Conservation (phyloP, 805 yeast genomes). For the Wickerhamomyces alni region DNA sequence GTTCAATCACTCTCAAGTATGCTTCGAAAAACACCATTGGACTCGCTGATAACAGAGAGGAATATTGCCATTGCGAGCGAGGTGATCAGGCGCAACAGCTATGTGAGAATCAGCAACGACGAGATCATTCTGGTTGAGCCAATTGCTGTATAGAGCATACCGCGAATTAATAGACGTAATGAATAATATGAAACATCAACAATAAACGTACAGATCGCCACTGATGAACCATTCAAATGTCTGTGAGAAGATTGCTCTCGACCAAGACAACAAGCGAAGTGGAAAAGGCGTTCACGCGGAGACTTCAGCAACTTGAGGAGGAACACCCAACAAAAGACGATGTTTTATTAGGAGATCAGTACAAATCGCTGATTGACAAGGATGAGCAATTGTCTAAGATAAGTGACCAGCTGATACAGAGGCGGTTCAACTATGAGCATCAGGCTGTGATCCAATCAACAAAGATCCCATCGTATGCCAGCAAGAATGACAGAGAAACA, state of each 20-base stretch:
- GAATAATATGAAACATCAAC: no score
- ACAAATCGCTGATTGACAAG: constrained; percentile 20
- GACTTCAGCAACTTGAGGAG: constrained; percentile 22
- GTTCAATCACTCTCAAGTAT: neutral
- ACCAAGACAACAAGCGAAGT: constrained; percentile 2
- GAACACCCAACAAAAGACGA: constrained; percentile 19
- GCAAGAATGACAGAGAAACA: constrained; percentile 37
- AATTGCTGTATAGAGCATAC: no score
- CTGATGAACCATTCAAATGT: no score
- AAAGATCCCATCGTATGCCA: constrained; percentile 38
- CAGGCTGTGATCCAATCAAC: constrained; percentile 35
- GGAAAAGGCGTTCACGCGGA: constrained; percentile 19
- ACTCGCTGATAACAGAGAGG: neutral
- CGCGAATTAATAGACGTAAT: no score
- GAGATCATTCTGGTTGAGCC: constrained; percentile 2
- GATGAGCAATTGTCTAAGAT: constrained; percentile 20
- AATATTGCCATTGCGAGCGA: neutral
- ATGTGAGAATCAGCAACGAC: constrained; percentile 1
- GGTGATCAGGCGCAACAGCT: neutral
- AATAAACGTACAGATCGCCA: no score
- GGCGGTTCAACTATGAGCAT: constrained; percentile 31
- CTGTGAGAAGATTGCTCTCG: constrained; percentile 1
- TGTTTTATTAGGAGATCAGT: constrained; percentile 19
- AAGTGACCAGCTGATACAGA: constrained; percentile 25
- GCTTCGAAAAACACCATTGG: neutral